These are phyloP conservation scores for Aulographum hederae DNA, from an alignment of 2,329 filamentous ascomycete species.

Conservation along the genomic window DNA sequence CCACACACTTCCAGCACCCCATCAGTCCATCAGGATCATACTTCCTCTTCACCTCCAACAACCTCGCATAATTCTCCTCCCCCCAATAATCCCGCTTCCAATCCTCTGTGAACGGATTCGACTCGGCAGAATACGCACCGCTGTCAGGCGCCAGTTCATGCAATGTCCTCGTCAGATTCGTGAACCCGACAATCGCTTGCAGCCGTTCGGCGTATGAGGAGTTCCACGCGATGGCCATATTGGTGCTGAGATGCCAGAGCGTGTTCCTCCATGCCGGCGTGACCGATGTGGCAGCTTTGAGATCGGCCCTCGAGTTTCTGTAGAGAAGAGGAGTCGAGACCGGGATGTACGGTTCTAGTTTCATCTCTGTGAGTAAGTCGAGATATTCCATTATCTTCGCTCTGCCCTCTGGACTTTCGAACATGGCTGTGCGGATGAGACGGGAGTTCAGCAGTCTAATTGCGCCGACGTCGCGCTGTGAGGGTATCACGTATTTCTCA, in stretches of 20 bases:
- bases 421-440: not conserved
- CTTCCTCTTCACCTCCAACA: not conserved
- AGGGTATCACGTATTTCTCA: not conserved
- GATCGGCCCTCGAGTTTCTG: not conserved
- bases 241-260: not conserved
- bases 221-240: not conserved
- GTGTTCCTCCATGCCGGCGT: not conserved
- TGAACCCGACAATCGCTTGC: not conserved
- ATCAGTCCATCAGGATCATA: not conserved
- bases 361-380: not conserved
- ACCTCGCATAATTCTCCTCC: not conserved
- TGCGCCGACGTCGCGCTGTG: not conserved
- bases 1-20: not conserved
- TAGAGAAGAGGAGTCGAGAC: not conserved
- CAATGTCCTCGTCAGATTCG: not conserved
- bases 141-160: not conserved
- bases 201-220: not conserved
- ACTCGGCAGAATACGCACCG: slow-evolving; percentile 26
- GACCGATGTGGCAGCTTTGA: not conserved
- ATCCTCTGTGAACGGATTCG: not conserved
- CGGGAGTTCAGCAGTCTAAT: not conserved
- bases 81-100: not conserved
- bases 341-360: not conserved
- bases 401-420: not conserved
- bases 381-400: not conserved